Conservation (phyloP, 192 early-diverging fungal genomes). For the Phycomyces nitens region DNA sequence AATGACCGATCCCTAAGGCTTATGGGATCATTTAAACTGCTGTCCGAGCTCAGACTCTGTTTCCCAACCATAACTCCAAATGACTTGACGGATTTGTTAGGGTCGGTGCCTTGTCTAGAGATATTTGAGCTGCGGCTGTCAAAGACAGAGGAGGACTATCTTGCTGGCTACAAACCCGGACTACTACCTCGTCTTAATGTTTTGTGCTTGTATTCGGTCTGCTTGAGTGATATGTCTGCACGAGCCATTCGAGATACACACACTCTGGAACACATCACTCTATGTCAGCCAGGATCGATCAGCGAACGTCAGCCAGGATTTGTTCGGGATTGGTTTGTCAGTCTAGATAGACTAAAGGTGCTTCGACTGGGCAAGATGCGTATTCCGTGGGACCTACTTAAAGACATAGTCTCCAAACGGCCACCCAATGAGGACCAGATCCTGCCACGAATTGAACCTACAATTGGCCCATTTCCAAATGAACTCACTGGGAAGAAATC, state of each 20-base stretch:
- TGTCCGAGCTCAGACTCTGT: slow-evolving; percentile 22
- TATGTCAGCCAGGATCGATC: neutral
- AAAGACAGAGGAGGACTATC: neutral
- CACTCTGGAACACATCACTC: neutral
- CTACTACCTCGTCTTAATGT: neutral
- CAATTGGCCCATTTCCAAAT: neutral
- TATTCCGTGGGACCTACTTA: neutral
- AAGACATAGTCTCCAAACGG: neutral
- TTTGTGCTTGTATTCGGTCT: slow-evolving; percentile 6
- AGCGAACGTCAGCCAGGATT: neutral
- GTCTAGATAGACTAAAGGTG: neutral
- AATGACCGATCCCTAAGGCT: neutral
- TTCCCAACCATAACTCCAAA: slow-evolving; percentile 5
- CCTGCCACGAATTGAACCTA: neutral
- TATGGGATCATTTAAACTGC: neutral
- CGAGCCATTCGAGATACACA: neutral
- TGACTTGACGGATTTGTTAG: neutral
- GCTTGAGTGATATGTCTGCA: neutral
- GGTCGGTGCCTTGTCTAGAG: neutral
- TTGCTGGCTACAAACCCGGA: too few relatives aligned
- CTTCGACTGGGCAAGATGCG: neutral
- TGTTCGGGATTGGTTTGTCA: neutral
- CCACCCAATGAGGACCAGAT: neutral
- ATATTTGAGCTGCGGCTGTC: slow-evolving; percentile 18
- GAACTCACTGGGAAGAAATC: neutral